Conservation (phyloP, 495 filamentous ascomycete species). For the Penicillium antarcticum region DNA sequence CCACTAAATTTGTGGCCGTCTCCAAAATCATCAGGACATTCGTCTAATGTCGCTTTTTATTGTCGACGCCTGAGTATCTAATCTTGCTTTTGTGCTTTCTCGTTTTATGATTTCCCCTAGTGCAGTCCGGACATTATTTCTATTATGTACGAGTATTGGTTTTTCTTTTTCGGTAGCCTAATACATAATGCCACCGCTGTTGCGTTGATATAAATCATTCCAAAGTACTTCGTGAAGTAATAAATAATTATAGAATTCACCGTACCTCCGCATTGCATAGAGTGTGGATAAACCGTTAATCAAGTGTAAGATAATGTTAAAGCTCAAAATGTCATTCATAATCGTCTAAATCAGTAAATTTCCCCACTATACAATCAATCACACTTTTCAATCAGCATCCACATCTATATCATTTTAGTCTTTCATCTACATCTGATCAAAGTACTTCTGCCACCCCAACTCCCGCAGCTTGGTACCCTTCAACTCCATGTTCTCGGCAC, state of each 20-base stretch:
- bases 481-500: conserved; percentile 60
- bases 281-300: too few species aligned
- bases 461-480: conserved; percentile 48
- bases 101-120: conserved; percentile 29
- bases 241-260: too few species aligned
- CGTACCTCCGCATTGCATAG: too few species aligned
- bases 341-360: conserved; percentile 18
- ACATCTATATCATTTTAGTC: neutral
- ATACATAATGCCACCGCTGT: conserved; percentile 26
- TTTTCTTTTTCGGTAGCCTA: conserved; percentile 19
- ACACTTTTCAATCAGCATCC: neutral
- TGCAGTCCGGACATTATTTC: conserved; percentile 8
- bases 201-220: conserved; percentile 5
- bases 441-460: conserved; percentile 69
- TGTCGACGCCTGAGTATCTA: conserved; percentile 1
- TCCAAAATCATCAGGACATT: neutral
- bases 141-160: conserved; percentile 22
- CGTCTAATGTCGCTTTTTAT: conserved; percentile 2
- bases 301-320: neutral
- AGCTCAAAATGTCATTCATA: conserved; percentile 20
- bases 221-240: neutral
- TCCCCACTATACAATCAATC: conserved; percentile 12
- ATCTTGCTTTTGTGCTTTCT: conserved; percentile 8
- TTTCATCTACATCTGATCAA: conserved; percentile 49
- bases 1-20: conserved; percentile 3